Evolutionary conservation across 306 rosid genomes (phyloP).

Genomic region (Bauhinia variegata): DNA sequence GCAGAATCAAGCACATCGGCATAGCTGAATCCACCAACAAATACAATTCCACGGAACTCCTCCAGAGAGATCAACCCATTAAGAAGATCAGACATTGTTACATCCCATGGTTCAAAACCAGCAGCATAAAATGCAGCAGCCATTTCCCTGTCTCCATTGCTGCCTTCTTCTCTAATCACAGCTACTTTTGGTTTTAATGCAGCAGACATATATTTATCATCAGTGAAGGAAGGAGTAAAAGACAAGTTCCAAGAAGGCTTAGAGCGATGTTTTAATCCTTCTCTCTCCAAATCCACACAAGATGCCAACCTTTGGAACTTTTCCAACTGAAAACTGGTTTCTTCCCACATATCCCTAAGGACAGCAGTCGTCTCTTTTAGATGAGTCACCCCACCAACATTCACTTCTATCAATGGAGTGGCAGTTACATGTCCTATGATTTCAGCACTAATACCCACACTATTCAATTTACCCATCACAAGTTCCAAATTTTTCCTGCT

Average conservation of each 20-base stretch:
- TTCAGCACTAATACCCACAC: slow-evolving; percentile 56
- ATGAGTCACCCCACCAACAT: slow-evolving; percentile 65
- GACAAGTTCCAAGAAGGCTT: slow-evolving; percentile 77
- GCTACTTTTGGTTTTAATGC: slow-evolving; percentile 78
- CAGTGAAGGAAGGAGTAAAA: slow-evolving; percentile 71
- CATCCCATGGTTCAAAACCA: slow-evolving; percentile 91
- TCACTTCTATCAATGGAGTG: slow-evolving; percentile 54
- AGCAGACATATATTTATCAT: slow-evolving; percentile 55
- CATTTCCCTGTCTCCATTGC: slow-evolving; percentile 96
- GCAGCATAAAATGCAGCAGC: slow-evolving; percentile 84
- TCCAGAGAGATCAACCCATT: slow-evolving; percentile 62
- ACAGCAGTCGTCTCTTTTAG: slow-evolving; percentile 59
- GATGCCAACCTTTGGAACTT: slow-evolving; percentile 76
- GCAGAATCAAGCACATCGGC: slow-evolving; percentile 60
- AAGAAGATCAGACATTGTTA: slow-evolving; percentile 86
- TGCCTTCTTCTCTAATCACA: slow-evolving; percentile 91
- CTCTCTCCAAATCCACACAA: slow-evolving; percentile 79
- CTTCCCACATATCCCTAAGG: slow-evolving; percentile 87
- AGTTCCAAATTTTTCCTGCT: slow-evolving; percentile 60
- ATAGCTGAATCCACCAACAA: slow-evolving; percentile 94
- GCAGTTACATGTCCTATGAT: slow-evolving; percentile 67
- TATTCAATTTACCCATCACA: slow-evolving; percentile 54
- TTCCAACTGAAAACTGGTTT: slow-evolving; percentile 78
- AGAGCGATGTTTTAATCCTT: slow-evolving; percentile 69
- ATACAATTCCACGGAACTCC: slow-evolving; percentile 67